phyloP scores from a whole-genome alignment of 1,139 yeast species.

The Candida pseudocylindracea region DNA sequence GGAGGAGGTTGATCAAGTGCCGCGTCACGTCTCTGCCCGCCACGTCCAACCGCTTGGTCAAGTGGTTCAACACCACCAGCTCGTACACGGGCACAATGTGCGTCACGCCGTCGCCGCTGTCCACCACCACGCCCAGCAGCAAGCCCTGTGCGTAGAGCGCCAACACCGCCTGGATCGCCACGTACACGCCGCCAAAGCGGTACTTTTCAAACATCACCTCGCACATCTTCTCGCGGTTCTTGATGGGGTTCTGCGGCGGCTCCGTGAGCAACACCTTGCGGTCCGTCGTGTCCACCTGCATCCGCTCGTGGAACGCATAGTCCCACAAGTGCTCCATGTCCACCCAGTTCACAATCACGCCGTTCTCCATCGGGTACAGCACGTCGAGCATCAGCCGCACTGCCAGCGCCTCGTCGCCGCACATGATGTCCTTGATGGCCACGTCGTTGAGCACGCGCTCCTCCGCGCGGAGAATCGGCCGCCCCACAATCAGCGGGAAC shows the following conservation, averaged over 20 bases:
- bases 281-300: conserved; percentile 57
- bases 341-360: conserved; percentile 94
- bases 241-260: conserved; percentile 94
- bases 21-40: conserved; percentile 98
- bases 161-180: conserved; percentile 93
- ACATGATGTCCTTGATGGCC: conserved; percentile 83
- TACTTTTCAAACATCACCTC: conserved; percentile 95
- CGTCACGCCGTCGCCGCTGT: conserved; percentile 76
- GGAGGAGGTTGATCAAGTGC: conserved; percentile 67
- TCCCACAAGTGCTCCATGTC: conserved; percentile 99
- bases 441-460: conserved; percentile 50
- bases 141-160: conserved; percentile 95
- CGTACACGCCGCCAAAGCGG: conserved; percentile 90
- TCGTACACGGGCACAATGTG: conserved; percentile 97
- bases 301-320: conserved; percentile 81
- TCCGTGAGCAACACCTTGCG: conserved; percentile 76
- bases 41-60: conserved; percentile 81
- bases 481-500: conserved; percentile 95
- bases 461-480: conserved; percentile 94
- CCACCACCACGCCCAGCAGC: conserved; percentile 96
- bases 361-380: conserved; percentile 96
- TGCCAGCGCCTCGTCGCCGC: conserved; percentile 88
- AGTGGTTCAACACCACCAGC: conserved; percentile 82
- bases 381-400: conserved; percentile 80
- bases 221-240: conserved; percentile 86